Evolutionary conservation across 352 stramenopile species (phyloP).

Genomic region (Globisporangium parvum): DNA sequence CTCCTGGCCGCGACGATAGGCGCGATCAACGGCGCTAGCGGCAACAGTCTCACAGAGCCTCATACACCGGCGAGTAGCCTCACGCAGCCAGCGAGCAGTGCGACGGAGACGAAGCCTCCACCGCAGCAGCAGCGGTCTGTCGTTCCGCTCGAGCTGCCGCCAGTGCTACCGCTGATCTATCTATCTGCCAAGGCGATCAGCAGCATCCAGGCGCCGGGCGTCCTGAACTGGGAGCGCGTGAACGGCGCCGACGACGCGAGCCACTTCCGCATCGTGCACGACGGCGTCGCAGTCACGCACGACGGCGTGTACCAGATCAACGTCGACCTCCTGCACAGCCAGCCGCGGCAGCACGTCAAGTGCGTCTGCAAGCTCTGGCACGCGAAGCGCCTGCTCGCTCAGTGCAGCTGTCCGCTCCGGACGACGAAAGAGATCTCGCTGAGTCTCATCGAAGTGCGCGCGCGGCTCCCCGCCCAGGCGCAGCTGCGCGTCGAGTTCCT

Average conservation of each 20-base stretch:
- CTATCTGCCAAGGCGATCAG: slow-evolving; percentile 14
- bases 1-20: too few species aligned
- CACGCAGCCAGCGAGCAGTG: background rate
- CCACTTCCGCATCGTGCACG: slow-evolving; percentile 17
- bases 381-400: slow-evolving; percentile 23
- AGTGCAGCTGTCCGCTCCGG: slow-evolving; percentile 29
- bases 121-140: background rate
- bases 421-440: slow-evolving; percentile 35
- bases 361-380: slow-evolving; percentile 34
- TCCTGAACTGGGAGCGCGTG: slow-evolving; percentile 35
- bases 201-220: slow-evolving; percentile 23
- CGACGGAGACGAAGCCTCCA: background rate
- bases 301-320: slow-evolving; percentile 38
- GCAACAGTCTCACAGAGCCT: too few species aligned
- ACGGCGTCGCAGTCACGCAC: slow-evolving; percentile 25
- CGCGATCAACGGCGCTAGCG: too few species aligned
- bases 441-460: slow-evolving; percentile 31
- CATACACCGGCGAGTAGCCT: too few species aligned
- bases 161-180: slow-evolving; percentile 23
- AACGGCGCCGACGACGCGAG: slow-evolving; percentile 19
- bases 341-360: slow-evolving; percentile 27
- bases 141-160: background rate
- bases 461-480: slow-evolving; percentile 23
- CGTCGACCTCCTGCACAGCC: slow-evolving; percentile 33
- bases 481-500: slow-evolving; percentile 37